These are phyloP conservation scores for Aphanoascus verrucosus DNA, from an alignment of 2,329 filamentous ascomycete species.

Conservation along the genomic window DNA sequence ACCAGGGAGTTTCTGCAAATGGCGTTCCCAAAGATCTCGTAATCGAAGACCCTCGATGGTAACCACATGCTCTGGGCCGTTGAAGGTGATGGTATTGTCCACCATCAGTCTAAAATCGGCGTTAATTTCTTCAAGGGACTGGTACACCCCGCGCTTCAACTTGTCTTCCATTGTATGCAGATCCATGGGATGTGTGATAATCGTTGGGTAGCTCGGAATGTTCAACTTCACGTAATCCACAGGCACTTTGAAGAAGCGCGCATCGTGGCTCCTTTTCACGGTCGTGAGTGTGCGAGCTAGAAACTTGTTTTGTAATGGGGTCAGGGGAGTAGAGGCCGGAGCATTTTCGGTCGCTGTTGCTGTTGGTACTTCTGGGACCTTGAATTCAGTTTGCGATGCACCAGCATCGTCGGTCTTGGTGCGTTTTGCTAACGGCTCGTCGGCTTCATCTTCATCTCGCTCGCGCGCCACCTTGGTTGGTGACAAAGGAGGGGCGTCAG, in stretches of 20 bases:
- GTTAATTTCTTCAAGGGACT: constrained; percentile 59
- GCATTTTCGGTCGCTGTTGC: constrained; percentile 25
- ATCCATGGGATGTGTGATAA: constrained; percentile 73
- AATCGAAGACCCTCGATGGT: constrained; percentile 56
- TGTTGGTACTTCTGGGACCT: constrained; percentile 34
- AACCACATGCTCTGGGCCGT: constrained; percentile 65
- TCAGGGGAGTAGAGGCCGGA: constrained; percentile 23
- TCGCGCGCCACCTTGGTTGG: constrained; percentile 57
- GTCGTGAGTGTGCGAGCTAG: constrained; percentile 31
- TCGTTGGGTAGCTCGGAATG: constrained; percentile 62
- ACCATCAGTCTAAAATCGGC: constrained; percentile 67
- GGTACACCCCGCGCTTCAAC: constrained; percentile 60
- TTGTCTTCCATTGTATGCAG: constrained; percentile 71
- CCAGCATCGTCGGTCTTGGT: constrained; percentile 57
- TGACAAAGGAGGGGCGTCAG: constrained; percentile 40
- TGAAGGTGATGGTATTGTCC: constrained; percentile 69
- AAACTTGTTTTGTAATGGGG: constrained; percentile 35
- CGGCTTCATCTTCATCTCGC: constrained; percentile 59
- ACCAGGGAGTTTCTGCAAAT: constrained; percentile 50
- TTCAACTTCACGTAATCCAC: constrained; percentile 65
- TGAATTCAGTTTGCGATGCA: constrained; percentile 34
- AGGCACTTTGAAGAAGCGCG: constrained; percentile 62
- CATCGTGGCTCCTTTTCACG: constrained; percentile 76
- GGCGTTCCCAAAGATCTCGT: constrained; percentile 48
- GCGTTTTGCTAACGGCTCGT: constrained; percentile 65